Evolutionary conservation across 1,284 basidiomycete genomes (phyloP).

Genomic region (Coniferiporia weirii): DNA sequence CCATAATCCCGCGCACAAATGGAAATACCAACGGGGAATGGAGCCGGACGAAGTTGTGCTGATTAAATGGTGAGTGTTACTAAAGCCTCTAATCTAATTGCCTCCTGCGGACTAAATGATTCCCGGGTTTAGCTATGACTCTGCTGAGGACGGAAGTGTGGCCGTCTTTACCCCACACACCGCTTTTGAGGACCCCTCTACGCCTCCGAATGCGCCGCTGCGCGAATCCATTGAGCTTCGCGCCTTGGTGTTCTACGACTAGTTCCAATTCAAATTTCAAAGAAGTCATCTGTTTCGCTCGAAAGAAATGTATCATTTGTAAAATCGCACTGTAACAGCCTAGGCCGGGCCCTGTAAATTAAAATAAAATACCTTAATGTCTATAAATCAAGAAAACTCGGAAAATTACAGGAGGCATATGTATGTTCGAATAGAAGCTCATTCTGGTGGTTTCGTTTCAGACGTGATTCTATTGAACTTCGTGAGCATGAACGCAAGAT

Average conservation of each 20-base stretch:
- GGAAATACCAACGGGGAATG: slow-evolving; percentile 62
- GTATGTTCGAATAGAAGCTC: no score
- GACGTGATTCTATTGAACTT: neutral
- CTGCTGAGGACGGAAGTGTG: slow-evolving; percentile 32
- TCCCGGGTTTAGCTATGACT: slow-evolving; percentile 28
- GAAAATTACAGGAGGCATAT: no score
- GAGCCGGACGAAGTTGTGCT: slow-evolving; percentile 57
- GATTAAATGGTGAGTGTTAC: slow-evolving; percentile 56
- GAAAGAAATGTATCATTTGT: neutral
- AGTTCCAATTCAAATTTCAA: neutral
- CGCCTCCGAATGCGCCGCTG: slow-evolving; percentile 28
- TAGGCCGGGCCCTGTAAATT: no score
- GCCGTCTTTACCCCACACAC: slow-evolving; percentile 41
- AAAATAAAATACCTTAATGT: no score
- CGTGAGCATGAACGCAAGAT: neutral
- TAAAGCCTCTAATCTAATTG: neutral
- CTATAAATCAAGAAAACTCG: no score
- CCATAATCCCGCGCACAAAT: slow-evolving; percentile 48
- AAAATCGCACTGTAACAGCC: neutral
- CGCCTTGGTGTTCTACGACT: slow-evolving; percentile 34
- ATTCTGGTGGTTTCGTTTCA: no score
- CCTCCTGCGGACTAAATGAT: neutral
- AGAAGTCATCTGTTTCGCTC: neutral
- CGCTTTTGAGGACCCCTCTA: slow-evolving; percentile 35
- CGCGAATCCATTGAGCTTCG: slow-evolving; percentile 37